phyloP scores from a whole-genome alignment of 805 yeast genomes.

The Candida odintsovae region DNA sequence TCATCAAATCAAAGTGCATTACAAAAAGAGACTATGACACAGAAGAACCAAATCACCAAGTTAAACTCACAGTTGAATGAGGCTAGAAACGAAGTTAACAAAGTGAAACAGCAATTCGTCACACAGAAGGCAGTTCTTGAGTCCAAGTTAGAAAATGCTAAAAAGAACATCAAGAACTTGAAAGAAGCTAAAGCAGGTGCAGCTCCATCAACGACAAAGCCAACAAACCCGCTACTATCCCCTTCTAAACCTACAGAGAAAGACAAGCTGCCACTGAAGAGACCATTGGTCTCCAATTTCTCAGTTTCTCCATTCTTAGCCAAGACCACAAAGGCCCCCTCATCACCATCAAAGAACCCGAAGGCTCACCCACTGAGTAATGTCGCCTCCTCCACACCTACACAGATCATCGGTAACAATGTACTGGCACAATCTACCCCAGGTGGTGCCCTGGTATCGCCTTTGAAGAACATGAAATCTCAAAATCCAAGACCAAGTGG shows the following conservation, averaged over 20 bases:
- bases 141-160: conserved; percentile 29
- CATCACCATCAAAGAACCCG: conserved; percentile 1
- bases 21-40: conserved; percentile 26
- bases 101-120: conserved; percentile 26
- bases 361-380: conserved; percentile 4
- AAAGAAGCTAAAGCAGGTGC: conserved; percentile 9
- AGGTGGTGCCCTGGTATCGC: conserved; percentile 15
- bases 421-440: conserved; percentile 24
- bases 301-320: conserved; percentile 21
- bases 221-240: conserved; percentile 6
- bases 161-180: conserved; percentile 24
- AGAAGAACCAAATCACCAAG: conserved; percentile 30
- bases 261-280: conserved; percentile 6
- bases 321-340: conserved; percentile 8
- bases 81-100: conserved; percentile 26
- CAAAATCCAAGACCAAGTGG: conserved; percentile 17
- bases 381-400: conserved; percentile 12
- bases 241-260: conserved; percentile 10
- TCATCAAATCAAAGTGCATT: conserved; percentile 7
- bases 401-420: conserved; percentile 4
- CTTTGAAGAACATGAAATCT: conserved; percentile 14
- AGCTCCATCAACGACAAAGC: conserved; percentile 7
- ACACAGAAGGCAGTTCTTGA: conserved; percentile 29
- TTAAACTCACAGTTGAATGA: conserved; percentile 27
- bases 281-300: conserved; percentile 10